Base-by-base conservation (phyloP, 2,329 filamentous ascomycete species). In the Fusarium agapanthi region DNA sequence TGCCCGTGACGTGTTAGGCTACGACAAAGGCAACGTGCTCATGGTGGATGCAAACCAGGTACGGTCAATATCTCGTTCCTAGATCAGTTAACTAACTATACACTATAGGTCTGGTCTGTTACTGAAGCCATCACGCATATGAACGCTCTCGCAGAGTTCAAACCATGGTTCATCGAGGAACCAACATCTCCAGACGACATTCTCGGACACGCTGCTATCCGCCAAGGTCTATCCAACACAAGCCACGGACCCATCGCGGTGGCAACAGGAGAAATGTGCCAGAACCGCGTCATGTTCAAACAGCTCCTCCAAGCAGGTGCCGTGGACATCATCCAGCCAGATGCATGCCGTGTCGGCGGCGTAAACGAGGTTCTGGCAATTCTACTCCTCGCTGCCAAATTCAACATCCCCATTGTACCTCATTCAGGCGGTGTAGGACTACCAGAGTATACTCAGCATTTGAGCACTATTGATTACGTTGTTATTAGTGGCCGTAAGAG, bases 101-200 rank as follows among this genome's bases (percentile, higher is more conserved):
- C 3, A 9, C 2, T 5, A 8, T 3, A 97, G 86, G 88, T 96
- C 63, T 97, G 94, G 94, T 94, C 91, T 53, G 94, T 97, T 37
- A 93, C 94, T 2, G 94, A 97, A 83, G 94, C 94, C 11, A 94
- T 97, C 76, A 89, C 88, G 66, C 94, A 95, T 85, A 97, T 97
- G 93, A 88, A 91, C 78, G 83, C 93, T 78, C 90, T 97, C 48
- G 89, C 89, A 63, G 91, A 94, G 76, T 97, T 94, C 85, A 92
- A 93, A 86, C 93, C 93, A n/a, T 96, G 93, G 93, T 97, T 97
- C 84, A 97, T 97, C 79, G 95, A 97, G 84, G 95, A 97, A 86
- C 94, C 95, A 5, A 97, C 95, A 15, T 93, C 91, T 26, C 95
- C 95, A 15, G 94, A 97, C 79, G 95, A 97, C 81, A 91, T 97